These are phyloP conservation scores for Tillandsia fasciculata DNA, from an alignment of 176 grass and related monocot genomes.

Conservation along the genomic window DNA sequence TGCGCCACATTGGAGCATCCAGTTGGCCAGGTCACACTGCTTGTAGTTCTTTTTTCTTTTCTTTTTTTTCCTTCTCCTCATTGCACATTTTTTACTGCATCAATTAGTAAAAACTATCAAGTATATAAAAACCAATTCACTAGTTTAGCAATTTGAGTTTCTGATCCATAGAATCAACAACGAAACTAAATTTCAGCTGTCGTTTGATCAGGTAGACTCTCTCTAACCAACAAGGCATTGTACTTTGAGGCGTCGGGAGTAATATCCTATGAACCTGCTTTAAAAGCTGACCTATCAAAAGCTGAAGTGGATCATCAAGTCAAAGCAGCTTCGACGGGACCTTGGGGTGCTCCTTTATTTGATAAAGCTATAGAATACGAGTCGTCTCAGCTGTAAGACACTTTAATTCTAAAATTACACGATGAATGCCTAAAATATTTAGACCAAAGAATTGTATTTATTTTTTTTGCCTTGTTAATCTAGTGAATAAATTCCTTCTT, in stretches of 20 bases:
- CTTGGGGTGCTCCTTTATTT: constrained; percentile 81
- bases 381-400: constrained; percentile 43
- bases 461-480: neutral
- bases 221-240: constrained; percentile 71
- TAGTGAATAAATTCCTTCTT: neutral
- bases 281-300: constrained; percentile 62
- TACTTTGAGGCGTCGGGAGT: constrained; percentile 74
- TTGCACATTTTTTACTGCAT: neutral
- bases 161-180: neutral
- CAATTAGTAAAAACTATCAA: too few species aligned
- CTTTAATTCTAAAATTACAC: constrained; percentile 11
- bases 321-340: constrained; percentile 68
- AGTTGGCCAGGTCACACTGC: constrained; percentile 62
- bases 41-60: constrained; percentile 9
- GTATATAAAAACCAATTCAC: too few species aligned
- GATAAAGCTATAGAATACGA: constrained; percentile 76
- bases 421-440: neutral
- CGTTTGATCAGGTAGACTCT: constrained; percentile 51
- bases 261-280: constrained; percentile 58
- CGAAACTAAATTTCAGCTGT: neutral
- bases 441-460: too few species aligned
- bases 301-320: constrained; percentile 48
- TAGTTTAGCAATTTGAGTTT: neutral
- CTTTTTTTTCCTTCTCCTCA: constrained; percentile 11
- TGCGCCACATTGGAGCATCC: constrained; percentile 52